A percentile compares a stretch with the other conserved stretches of the same genome.
Evolutionary conservation across 164 flowering plant species (phyloP).

Genomic region (Santalum album): DNA sequence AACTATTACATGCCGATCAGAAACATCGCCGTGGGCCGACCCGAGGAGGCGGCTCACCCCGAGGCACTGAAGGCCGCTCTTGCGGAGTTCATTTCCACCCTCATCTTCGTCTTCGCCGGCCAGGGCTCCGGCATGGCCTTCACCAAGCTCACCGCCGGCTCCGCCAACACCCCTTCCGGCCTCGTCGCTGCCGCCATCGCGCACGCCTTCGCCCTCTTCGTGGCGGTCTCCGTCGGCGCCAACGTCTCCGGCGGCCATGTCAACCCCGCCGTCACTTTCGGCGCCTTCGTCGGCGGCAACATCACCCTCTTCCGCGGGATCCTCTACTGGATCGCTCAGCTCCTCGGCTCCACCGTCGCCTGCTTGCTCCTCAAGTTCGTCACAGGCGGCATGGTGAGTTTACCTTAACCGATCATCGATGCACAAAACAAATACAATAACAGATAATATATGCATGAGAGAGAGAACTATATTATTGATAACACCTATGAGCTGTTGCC

Average conservation of each 20-base stretch:
- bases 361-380: slow-evolving; percentile 39
- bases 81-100: slow-evolving; percentile 65
- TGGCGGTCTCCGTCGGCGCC: slow-evolving; percentile 39
- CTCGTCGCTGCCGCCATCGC: slow-evolving; percentile 54
- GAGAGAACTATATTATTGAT: no score
- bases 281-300: slow-evolving; percentile 50
- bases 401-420: no score
- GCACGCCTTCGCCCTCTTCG: slow-evolving; percentile 46
- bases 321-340: slow-evolving; percentile 56
- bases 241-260: slow-evolving; percentile 63
- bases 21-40: slow-evolving; percentile 41
- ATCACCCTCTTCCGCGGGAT: slow-evolving; percentile 45
- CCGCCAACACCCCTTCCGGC: slow-evolving; percentile 37
- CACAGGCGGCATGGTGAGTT: slow-evolving; percentile 38
- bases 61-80: slow-evolving; percentile 47
- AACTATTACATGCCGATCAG: slow-evolving; percentile 58
- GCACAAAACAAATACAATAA: no score
- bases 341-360: slow-evolving; percentile 42
- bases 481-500: no score
- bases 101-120: slow-evolving; percentile 75
- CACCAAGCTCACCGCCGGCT: slow-evolving; percentile 33
- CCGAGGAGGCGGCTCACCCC: slow-evolving; percentile 45
- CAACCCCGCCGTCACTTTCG: slow-evolving; percentile 59
- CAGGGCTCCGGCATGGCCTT: slow-evolving; percentile 73
- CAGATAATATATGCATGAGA: no score